A percentile compares a stretch with the other conserved stretches of the same genome.
These are phyloP conservation scores for Cystobasidium pallidum DNA, from an alignment of 1,284 basidiomycete species.

Conservation along the genomic window DNA sequence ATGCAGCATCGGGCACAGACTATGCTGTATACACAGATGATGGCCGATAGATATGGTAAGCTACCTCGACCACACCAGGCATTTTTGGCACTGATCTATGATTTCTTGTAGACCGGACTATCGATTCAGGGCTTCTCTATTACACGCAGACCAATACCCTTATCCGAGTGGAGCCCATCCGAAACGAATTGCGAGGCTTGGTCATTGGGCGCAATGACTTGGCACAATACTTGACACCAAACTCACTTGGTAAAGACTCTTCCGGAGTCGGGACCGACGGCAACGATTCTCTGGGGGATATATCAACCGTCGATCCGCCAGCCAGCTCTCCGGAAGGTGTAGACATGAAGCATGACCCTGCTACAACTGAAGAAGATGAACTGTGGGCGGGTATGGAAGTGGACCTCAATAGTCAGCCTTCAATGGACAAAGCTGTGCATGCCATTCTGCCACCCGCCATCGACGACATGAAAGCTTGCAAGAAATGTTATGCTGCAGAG, in stretches of 20 bases:
- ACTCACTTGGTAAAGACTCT: not conserved
- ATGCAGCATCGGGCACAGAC: constrained; percentile 97
- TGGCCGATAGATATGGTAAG: constrained; percentile 81
- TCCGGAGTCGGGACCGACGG: not conserved
- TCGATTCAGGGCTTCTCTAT: constrained; percentile 78
- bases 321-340: not conserved
- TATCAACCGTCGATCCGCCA: constrained; percentile 8
- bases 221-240: constrained; percentile 68
- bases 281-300: constrained; percentile 13
- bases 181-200: constrained; percentile 83
- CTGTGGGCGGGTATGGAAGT: constrained; percentile 41
- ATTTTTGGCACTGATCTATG: not conserved
- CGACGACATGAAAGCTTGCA: constrained; percentile 77
- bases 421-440: constrained; percentile 51
- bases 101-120: constrained; percentile 59
- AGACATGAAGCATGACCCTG: too few species aligned
- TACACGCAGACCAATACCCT: constrained; percentile 91
- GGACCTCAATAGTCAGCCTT: not conserved
- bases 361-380: constrained; percentile 38
- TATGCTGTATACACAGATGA: constrained; percentile 91
- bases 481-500: constrained; percentile 78
- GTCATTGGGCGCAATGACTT: constrained; percentile 83
- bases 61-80: not conserved
- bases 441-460: constrained; percentile 82
- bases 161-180: constrained; percentile 72